These are phyloP conservation scores for Gypsophila paniculata DNA, from an alignment of 179 eudicot genomes.

Conservation along the genomic window DNA sequence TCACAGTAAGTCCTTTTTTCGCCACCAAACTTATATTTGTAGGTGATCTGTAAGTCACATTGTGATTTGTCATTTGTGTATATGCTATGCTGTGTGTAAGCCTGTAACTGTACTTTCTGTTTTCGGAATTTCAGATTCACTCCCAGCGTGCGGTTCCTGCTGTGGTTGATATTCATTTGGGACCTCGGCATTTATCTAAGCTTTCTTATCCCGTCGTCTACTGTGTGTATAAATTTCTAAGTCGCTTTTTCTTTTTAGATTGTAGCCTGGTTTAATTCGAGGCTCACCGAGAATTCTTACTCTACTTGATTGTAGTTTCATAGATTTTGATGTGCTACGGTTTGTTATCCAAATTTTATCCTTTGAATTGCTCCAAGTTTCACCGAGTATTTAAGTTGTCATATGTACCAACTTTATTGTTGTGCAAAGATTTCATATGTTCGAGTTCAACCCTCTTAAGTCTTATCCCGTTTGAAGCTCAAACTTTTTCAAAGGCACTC, in stretches of 20 bases:
- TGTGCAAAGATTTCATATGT: not conserved
- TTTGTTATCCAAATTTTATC: not conserved
- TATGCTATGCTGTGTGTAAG: not conserved
- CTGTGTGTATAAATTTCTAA: not conserved
- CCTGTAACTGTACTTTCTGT: not conserved
- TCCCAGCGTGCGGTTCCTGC: constrained; percentile 39
- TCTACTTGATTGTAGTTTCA: not conserved
- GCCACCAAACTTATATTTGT: not conserved
- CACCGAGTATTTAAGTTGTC: too few relatives aligned
- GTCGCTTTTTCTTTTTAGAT: not conserved
- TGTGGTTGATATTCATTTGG: constrained; percentile 20
- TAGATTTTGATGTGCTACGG: not conserved
- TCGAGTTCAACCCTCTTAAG: too few relatives aligned
- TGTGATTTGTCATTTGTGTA: too few relatives aligned
- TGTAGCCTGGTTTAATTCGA: not conserved
- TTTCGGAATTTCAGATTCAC: constrained; percentile 21
- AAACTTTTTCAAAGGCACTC: not conserved
- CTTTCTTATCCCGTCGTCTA: not conserved
- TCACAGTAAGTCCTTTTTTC: constrained; percentile 56
- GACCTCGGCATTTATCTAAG: not conserved
- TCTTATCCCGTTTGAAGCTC: not conserved
- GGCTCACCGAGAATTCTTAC: not conserved
- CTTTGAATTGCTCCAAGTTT: too few relatives aligned
- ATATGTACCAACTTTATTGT: too few relatives aligned
- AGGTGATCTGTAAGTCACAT: not conserved